Evolutionary conservation across 164 flowering plant species (phyloP), one percentile per base, ranked within the genome.

Genomic region (Umbilicus rupestris): DNA sequence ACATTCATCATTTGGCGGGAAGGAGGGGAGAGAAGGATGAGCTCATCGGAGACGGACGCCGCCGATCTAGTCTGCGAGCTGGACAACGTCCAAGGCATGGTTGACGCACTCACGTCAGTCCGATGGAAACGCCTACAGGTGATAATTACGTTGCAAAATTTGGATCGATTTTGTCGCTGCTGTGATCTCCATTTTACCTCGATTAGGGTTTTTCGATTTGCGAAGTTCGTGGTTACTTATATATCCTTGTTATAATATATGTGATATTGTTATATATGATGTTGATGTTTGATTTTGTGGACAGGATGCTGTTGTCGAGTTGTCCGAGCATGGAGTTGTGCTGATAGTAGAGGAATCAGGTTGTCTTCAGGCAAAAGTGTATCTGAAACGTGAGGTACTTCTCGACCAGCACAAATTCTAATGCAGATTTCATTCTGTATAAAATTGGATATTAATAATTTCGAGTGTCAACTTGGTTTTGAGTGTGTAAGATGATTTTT

Each of bases 81-180:
- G 55, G 96, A 91, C 73, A 89, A 84, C 73, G 96, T 87, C 57
- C 93, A 87, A 69, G 97, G 95, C 39, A 81, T 89, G 74, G 97
- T 91, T 68, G 97, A 94, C 47, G 87, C 97, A 19, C 91, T 93
- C 82, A 76, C 86, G 70, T 74, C 92, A 73, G 97, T 90, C 63
- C 82, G 97, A 58, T 93, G 98, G 98, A 93, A 89, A 69, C 92
- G 94, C 69, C 82, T 79, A 15, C 97, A 92, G 89, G 95, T 89
- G 14, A 2, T n/a, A 22, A 3, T 28, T n/a, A 17, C 8, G 11
- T 6, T 7, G n/a, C 17, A 7, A 22, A n/a, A 24, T 15, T 20
- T 24, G 11, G 1, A 22, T 12, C 59, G 4, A 52, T 24, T 26
- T 52, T 16, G 10, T 52, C 15, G 44, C 44, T 41, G 44, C 9